Evolutionary conservation across 1,284 basidiomycete species (phyloP), one percentile per base, ranked within the genome.

Genomic region (Kwoniella shivajii): DNA sequence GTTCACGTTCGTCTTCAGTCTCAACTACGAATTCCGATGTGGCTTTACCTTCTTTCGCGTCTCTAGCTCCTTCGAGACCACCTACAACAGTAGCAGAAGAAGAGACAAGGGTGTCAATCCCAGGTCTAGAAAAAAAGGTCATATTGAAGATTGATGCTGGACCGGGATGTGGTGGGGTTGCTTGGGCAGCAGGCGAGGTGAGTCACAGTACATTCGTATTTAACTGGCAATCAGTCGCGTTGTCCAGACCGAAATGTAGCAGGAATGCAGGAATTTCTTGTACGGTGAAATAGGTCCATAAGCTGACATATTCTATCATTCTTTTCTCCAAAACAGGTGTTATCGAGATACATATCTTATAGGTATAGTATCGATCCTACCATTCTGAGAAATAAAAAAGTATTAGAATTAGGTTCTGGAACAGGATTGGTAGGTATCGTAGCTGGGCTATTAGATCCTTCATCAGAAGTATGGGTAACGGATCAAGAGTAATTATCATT

Each of bases 101-200:
- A 41, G 68, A 74, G 60, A 68, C 67, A 26, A 27, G 31, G 4
- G 53, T 78, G 1, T 16, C 37, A 9, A 61, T 78, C 9, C 59
- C 62, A 1, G 67, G 68, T 7, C 47, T 73, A 11, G 33, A 36
- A 3, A 34, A 24, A 22, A 63, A 67, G 13, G 68, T 76, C 44
- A 69, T 74, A 45, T 64, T 81, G 14, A 67, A 73, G 29, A 82
- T 92, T 2, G 90, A 93, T 71, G 86, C 90, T 29, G 83, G 85
- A 38, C 88, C 87, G 22, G 92, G 92, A 2, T 96, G 93, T 73
- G 92, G 92, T 14, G 92, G 92, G 0, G 84, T 92, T 45, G 86
- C 91, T 11, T 96, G 92, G 92, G 91, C 90, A 4, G 89, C 92
- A 13, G 92, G 92, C 61, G 86, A 93, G 83, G 92, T 92, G 61